phyloP scores from a whole-genome alignment of 805 yeast genomes.

The Ogataea ramenticola region DNA sequence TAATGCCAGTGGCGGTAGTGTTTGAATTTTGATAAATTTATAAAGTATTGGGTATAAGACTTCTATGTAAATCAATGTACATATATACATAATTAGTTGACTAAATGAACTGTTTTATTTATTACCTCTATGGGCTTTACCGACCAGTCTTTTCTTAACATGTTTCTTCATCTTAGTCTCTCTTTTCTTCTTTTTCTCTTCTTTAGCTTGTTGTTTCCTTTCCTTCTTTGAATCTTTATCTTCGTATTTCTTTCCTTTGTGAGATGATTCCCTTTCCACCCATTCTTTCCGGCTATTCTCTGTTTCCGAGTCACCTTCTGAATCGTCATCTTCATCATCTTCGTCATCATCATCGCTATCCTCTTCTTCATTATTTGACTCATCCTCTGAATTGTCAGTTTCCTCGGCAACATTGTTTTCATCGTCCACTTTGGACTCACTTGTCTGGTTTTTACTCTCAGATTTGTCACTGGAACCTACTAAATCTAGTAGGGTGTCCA shows the following conservation, averaged over 20 bases:
- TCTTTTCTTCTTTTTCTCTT: slow-evolving; percentile 70
- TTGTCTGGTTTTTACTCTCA: too few relatives aligned
- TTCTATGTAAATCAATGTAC: too few relatives aligned
- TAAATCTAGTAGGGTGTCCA: slow-evolving; percentile 65
- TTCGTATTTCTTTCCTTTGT: slow-evolving; percentile 70
- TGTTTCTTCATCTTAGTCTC: slow-evolving; percentile 78
- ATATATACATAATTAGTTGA: too few relatives aligned
- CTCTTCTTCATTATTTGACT: slow-evolving; percentile 21
- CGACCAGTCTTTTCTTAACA: slow-evolving; percentile 68
- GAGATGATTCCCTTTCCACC: slow-evolving; percentile 32
- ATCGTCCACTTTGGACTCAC: too few relatives aligned
- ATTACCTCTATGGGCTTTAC: slow-evolving; percentile 29
- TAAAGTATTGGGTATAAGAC: too few relatives aligned
- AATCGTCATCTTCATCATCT: slow-evolving; percentile 21
- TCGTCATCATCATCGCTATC: slow-evolving; percentile 21
- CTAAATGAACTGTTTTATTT: slow-evolving; percentile 3
- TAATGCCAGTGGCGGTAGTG: slow-evolving; percentile 39
- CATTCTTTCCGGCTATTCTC: slow-evolving; percentile 29
- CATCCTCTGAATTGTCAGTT: slow-evolving; percentile 23
- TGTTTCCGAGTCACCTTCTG: slow-evolving; percentile 14
- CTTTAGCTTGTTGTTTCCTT: slow-evolving; percentile 71
- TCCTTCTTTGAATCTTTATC: slow-evolving; percentile 73
- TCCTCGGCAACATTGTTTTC: slow-evolving; percentile 7
- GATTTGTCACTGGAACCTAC: slow-evolving; percentile 32
- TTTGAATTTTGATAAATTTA: slow-evolving; percentile 16